phyloP scores from a whole-genome alignment of 192 early-diverging fungal species.

The Backusella mclennaniae region DNA sequence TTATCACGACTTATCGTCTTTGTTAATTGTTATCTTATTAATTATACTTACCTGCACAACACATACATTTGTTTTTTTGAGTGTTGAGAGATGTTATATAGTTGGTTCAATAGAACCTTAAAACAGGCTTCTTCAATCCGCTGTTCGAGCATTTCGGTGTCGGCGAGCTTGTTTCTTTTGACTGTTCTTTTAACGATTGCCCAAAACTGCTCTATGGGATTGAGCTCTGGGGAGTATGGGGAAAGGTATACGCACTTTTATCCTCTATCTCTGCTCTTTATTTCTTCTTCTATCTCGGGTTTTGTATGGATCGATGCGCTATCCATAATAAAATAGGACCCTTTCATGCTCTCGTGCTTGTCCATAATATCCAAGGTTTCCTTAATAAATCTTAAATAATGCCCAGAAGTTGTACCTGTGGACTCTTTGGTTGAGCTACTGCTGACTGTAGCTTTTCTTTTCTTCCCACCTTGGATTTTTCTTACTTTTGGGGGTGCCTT shows the following conservation, averaged over 20 bases:
- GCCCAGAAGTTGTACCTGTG: background rate
- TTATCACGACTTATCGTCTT: no score
- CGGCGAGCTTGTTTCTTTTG: no score
- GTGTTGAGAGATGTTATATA: no score
- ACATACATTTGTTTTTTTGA: no score
- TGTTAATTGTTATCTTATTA: no score
- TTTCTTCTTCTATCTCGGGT: background rate
- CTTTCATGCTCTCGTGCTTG: constrained; percentile 7
- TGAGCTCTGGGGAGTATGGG: background rate
- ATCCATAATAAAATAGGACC: constrained; percentile 32
- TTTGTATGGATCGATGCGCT: constrained; percentile 19
- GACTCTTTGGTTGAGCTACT: background rate
- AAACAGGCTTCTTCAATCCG: no score
- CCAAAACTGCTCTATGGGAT: background rate
- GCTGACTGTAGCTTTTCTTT: background rate
- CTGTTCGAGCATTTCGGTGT: no score
- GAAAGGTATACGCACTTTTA: background rate
- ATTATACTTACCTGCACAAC: no score
- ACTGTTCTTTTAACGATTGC: no score
- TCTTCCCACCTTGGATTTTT: background rate
- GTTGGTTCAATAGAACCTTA: no score
- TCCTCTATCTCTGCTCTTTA: background rate
- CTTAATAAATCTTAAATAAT: background rate
- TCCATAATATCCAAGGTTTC: constrained; percentile 5
- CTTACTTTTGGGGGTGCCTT: background rate